Percentiles rank a stretch among this genome's conserved stretches.
These are phyloP conservation scores for Nemania sp. DNA, from an alignment of 2,329 filamentous ascomycete species.

Conservation along the genomic window DNA sequence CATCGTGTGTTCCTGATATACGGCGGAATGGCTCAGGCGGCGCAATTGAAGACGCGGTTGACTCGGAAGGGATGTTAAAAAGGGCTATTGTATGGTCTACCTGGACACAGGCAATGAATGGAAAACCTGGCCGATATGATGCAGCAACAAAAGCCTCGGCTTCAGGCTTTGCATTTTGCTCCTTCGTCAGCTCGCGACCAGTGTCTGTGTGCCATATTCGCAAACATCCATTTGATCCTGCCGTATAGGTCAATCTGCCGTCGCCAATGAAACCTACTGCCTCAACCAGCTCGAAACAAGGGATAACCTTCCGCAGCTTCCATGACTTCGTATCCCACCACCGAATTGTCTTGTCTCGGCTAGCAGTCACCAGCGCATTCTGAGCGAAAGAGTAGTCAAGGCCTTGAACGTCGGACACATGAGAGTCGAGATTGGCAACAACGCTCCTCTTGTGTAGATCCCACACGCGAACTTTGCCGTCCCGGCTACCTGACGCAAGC, in stretches of 20 bases:
- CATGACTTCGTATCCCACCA: conserved; percentile 90
- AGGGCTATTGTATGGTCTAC: conserved; percentile 89
- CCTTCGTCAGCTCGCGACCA: conserved; percentile 81
- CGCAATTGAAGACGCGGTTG: conserved; percentile 51
- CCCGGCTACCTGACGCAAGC: conserved; percentile 91
- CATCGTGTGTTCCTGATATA: conserved; percentile 96
- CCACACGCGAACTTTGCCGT: conserved; percentile 92
- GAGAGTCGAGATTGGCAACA: conserved; percentile 84
- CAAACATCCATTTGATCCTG: conserved; percentile 83
- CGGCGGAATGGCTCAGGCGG: conserved; percentile 72
- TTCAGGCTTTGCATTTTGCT: conserved; percentile 72
- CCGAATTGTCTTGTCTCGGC: conserved; percentile 93
- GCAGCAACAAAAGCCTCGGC: conserved; percentile 77
- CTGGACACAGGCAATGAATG: conserved; percentile 84
- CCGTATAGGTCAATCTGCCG: conserved; percentile 81
- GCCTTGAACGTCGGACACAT: conserved; percentile 93
- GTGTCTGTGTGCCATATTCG: conserved; percentile 85
- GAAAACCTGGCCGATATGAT: conserved; percentile 72
- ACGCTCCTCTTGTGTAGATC: conserved; percentile 86
- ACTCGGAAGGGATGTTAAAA: conserved; percentile 65
- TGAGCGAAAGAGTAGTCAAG: conserved; percentile 83
- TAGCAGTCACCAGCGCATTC: conserved; percentile 82
- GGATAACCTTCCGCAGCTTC: conserved; percentile 84
- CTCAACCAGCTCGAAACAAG: conserved; percentile 87
- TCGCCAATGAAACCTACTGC: conserved; percentile 81